Percentiles rank a stretch among this genome's conserved stretches.
These are phyloP conservation scores for Parietaria judaica DNA, from an alignment of 306 rosid species.

Conservation along the genomic window DNA sequence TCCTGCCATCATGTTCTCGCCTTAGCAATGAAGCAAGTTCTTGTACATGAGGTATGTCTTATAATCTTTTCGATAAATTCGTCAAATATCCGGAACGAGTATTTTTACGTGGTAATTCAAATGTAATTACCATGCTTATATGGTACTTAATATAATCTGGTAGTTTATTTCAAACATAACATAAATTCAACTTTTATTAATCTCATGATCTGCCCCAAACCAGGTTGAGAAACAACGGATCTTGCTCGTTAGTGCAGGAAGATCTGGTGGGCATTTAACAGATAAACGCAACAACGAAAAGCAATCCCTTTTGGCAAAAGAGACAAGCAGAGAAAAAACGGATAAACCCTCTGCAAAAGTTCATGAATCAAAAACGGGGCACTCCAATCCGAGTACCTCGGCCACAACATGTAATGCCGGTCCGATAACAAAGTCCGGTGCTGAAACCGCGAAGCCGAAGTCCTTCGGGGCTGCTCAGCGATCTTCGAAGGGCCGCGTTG, in stretches of 20 bases:
- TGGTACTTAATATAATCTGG: too few relatives aligned
- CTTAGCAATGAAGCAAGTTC: slow-evolving; percentile 73
- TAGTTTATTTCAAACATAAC: not conserved
- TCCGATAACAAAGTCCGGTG: slow-evolving; percentile 14
- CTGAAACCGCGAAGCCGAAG: too few relatives aligned
- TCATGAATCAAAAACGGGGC: slow-evolving; percentile 24
- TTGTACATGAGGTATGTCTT: slow-evolving; percentile 71
- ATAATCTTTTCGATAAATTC: not conserved
- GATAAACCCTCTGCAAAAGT: slow-evolving; percentile 27
- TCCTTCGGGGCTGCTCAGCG: slow-evolving; percentile 37
- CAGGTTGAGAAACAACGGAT: slow-evolving; percentile 90
- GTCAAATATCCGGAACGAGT: too few relatives aligned
- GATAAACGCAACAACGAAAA: slow-evolving; percentile 33
- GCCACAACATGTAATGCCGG: slow-evolving; percentile 24
- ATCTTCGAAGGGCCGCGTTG: slow-evolving; percentile 37
- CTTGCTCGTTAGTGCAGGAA: slow-evolving; percentile 44
- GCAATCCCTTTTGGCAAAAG: slow-evolving; percentile 22
- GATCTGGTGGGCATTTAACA: slow-evolving; percentile 26
- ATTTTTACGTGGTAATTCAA: too few relatives aligned
- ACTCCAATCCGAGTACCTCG: slow-evolving; percentile 31
- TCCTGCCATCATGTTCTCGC: slow-evolving; percentile 58
- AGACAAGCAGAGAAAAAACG: slow-evolving; percentile 19
- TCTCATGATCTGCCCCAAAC: not conserved
- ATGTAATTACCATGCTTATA: too few relatives aligned
- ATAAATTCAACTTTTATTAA: not conserved